Evolutionary conservation across 2,329 filamentous ascomycete species (phyloP), one percentile per base, ranked within the genome.

Genomic region (Aspergillus sp.): DNA sequence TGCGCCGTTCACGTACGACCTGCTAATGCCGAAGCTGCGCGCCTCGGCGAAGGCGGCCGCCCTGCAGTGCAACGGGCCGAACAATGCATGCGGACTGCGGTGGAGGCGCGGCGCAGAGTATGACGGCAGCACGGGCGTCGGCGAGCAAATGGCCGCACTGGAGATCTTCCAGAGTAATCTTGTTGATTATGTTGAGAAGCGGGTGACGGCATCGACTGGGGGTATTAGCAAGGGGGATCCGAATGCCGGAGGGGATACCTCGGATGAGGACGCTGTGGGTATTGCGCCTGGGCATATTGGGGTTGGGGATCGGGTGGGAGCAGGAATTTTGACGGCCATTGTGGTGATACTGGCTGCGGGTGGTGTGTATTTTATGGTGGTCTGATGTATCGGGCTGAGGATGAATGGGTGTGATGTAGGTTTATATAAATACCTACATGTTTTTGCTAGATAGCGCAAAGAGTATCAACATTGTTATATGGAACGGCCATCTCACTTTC

Each of bases 81-180:
- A 77, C 33, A 73, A 69, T 19, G 64, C 61, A n/a, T 76, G 73
- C 54, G 73, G 73, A 3, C 59, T 68, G 50, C 62, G 65, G 35
- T 76, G 73, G 73, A 63, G 59, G 2, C 66, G 62, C 16, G 62
- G 63, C 9, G 45, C 44, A 6, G 58, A 62, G 66, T 70, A 62
- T 45, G 69, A 72, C 46, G 68, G 67, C 2, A 64, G 56, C 2
- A 64, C 55, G 3, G 67, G 68, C n/a, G 66, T 71, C 19, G 68
- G 68, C n/a, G 65, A 72, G 53, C 69, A 72, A 48, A 71, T 72
- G 68, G 63, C 65, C 14, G 67, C 66, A 2, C 48, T 72, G 63
- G 84, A 88, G 60, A 77, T 86, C 6, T 78, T 87, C 2, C 77
- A 88, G 41, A 79, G 79, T 19, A 85, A 82, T 22, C 54, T 71